phyloP scores from a whole-genome alignment of 116 monocot genomes.

The Zostera marina region DNA sequence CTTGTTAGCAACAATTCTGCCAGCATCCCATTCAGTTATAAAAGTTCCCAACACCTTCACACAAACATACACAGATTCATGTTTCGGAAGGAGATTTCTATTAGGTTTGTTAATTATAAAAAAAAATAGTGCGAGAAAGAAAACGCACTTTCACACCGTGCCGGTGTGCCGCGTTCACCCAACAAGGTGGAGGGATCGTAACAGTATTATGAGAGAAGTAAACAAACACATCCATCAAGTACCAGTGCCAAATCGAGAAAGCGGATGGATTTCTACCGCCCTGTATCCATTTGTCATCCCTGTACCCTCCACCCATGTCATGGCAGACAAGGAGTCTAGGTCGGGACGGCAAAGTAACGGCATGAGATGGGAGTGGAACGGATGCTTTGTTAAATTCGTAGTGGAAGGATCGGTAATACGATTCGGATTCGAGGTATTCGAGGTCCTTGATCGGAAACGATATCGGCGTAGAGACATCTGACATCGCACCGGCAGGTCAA shows the following conservation, averaged over 20 bases:
- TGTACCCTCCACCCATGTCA: slow-evolving; percentile 82
- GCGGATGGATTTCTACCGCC: slow-evolving; percentile 56
- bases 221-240: slow-evolving; percentile 79
- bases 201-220: slow-evolving; percentile 88
- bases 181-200: slow-evolving; percentile 74
- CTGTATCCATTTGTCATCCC: slow-evolving; percentile 71
- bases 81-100: not conserved
- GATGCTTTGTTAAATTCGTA: slow-evolving; percentile 71
- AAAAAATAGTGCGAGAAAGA: not conserved
- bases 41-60: slow-evolving; percentile 86
- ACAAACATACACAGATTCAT: not conserved
- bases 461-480: slow-evolving; percentile 29
- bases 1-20: slow-evolving; percentile 26
- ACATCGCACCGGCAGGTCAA: no score
- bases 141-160: slow-evolving; percentile 73
- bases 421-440: slow-evolving; percentile 39
- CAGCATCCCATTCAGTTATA: slow-evolving; percentile 70
- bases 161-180: slow-evolving; percentile 79
- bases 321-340: slow-evolving; percentile 86
- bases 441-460: slow-evolving; percentile 74
- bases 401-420: slow-evolving; percentile 77
- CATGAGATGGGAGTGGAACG: slow-evolving; percentile 26
- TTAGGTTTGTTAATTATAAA: not conserved
- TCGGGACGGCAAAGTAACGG: slow-evolving; percentile 19
- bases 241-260: slow-evolving; percentile 88